Evolutionary conservation across 345 rosid genomes (phyloP), one percentile per base, ranked within the genome.

Genomic region (Euphorbia peplus): DNA sequence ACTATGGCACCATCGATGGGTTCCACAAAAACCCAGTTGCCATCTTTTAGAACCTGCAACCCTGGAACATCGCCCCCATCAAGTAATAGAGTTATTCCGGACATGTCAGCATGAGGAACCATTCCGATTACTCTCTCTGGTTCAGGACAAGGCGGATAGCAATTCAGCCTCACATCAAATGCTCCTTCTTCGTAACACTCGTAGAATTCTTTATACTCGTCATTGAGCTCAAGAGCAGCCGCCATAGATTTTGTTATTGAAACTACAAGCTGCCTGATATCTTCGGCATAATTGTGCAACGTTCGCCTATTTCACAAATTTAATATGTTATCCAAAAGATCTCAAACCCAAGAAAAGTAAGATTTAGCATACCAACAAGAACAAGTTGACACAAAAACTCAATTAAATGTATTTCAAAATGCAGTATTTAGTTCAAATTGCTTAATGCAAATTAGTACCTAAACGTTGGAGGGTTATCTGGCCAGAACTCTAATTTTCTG

Each of bases 401-500:
- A 59, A 54, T 13, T 4, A 24, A 25, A 24, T 54, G 15, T 21
- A 4, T 22, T 54, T 54, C 42, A 54, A 54, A 52, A 21, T 52
- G 51, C 51, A 22, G 28, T 11, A 35, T 35, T 35, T 35, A 35
- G 39, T 35, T 35, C 39, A 35, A 35, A 35, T 35, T 35, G 39
- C 39, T 35, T 18, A 11, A 9, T 28, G 13, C 8, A 28, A 28
- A 42, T 41, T 37, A 62, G 48, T 44, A 62, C 75, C 70, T 72
- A 56, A 72, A 72, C 2, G 63, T 28, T 41, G 32, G 39, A 56
- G 80, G 80, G 25, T 71, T 71, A 8, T 67, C 48, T 1, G 80
- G 80, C 76, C 80, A 76, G 48, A 76, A 42, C 11, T 68, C 44
- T 1, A 67, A 50, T 13, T 63, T 68, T 76, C 80, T 67, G 37